These are phyloP conservation scores for Waitea zeae DNA, from an alignment of 1,284 basidiomycete species.

Conservation along the genomic window DNA sequence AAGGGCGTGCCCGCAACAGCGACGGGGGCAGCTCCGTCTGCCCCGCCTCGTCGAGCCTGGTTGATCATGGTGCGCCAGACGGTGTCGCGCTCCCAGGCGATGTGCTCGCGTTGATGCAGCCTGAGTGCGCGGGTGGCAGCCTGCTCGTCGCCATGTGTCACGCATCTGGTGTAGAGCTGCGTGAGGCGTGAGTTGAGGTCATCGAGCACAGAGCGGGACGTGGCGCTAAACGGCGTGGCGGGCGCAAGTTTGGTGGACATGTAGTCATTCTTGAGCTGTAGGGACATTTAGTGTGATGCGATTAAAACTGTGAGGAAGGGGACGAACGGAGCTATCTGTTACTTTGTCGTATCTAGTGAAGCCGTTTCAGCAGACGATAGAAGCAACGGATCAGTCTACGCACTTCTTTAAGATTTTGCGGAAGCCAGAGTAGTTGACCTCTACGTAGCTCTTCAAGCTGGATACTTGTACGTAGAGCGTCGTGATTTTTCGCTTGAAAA, in stretches of 20 bases:
- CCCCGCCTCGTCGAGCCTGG: constrained; percentile 52
- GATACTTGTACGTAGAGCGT: constrained; percentile 73
- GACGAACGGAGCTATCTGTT: constrained; percentile 52
- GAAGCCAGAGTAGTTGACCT: constrained; percentile 89
- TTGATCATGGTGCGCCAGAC: constrained; percentile 98
- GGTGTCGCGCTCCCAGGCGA: constrained; percentile 89
- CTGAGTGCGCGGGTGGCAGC: constrained; percentile 72
- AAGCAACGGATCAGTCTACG: constrained; percentile 15
- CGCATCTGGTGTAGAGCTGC: constrained; percentile 75
- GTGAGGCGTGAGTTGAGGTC: constrained; percentile 45
- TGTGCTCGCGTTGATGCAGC: constrained; percentile 81
- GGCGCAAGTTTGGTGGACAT: constrained; percentile 62
- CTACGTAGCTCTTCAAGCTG: constrained; percentile 84
- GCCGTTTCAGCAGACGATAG: constrained; percentile 4
- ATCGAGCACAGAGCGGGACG: constrained; percentile 49
- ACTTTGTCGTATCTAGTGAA: constrained; percentile 81
- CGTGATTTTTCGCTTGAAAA: constrained; percentile 86
- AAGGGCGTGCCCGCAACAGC: constrained; percentile 35
- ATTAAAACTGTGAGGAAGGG: not conserved
- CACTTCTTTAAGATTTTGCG: constrained; percentile 96
- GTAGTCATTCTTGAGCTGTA: constrained; percentile 68
- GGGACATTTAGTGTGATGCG: constrained; percentile 3
- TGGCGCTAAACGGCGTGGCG: constrained; percentile 49
- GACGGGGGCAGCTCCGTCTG: constrained; percentile 23
- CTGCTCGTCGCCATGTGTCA: constrained; percentile 58